Evolutionary conservation across 1,139 yeast species (phyloP).

Genomic region (Pichia sp.): DNA sequence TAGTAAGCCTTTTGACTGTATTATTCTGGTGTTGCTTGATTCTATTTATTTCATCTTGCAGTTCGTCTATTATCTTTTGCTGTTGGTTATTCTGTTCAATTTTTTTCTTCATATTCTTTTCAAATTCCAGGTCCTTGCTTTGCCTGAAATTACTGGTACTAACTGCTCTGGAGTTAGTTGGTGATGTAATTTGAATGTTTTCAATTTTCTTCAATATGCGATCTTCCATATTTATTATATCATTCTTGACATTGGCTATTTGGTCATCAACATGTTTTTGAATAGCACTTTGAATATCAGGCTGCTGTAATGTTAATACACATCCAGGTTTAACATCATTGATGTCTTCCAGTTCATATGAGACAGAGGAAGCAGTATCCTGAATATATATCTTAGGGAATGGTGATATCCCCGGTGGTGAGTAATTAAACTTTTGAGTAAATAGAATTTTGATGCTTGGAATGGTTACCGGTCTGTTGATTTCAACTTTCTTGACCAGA

Average conservation of each 20-base stretch:
- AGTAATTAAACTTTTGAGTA: slow-evolving; percentile 80
- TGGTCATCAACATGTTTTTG: slow-evolving; percentile 16
- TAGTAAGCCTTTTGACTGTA: slow-evolving; percentile 37
- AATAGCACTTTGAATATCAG: slow-evolving; percentile 15
- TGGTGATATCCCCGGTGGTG: slow-evolving; percentile 44
- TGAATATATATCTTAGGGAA: slow-evolving; percentile 81
- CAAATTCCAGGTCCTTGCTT: slow-evolving; percentile 9
- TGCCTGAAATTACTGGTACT: neutral
- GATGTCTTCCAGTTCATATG: slow-evolving; percentile 79
- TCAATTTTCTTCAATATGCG: slow-evolving; percentile 28
- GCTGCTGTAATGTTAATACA: slow-evolving; percentile 44
- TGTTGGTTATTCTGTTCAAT: slow-evolving; percentile 18
- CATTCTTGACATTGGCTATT: slow-evolving; percentile 29
- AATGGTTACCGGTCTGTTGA: slow-evolving; percentile 27
- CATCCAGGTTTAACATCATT: slow-evolving; percentile 56
- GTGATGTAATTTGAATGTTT: slow-evolving; percentile 14
- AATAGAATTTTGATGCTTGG: slow-evolving; percentile 58
- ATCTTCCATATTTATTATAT: slow-evolving; percentile 30
- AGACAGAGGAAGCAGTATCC: slow-evolving; percentile 51
- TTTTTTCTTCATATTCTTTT: slow-evolving; percentile 11
- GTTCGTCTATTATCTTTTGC: slow-evolving; percentile 37
- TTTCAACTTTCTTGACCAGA: slow-evolving; percentile 51
- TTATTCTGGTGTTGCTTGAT: slow-evolving; percentile 43
- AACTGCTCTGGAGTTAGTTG: neutral
- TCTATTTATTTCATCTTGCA: slow-evolving; percentile 33